Conservation (phyloP, 257 asterid genomes). For the Plectranthus barbatus region DNA sequence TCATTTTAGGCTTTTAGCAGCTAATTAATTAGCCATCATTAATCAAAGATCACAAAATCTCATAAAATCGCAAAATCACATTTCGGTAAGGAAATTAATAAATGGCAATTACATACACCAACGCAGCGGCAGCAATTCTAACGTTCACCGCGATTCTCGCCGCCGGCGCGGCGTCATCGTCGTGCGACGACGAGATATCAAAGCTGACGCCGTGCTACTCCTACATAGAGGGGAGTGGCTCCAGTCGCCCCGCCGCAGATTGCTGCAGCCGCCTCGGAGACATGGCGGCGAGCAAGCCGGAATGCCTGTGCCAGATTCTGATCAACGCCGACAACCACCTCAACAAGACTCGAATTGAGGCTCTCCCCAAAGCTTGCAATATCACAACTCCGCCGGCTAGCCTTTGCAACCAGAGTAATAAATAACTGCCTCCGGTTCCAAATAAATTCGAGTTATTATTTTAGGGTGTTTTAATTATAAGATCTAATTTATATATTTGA, state of each 20-base stretch:
- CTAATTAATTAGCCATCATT: neutral
- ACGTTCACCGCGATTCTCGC: neutral
- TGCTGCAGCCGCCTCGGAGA: slow-evolving; percentile 17
- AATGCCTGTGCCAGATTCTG: slow-evolving; percentile 11
- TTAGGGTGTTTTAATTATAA: too few species aligned
- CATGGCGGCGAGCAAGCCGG: neutral
- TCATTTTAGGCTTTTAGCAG: too few species aligned
- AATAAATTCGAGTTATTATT: too few species aligned
- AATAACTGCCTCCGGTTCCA: too few species aligned
- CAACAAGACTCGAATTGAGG: slow-evolving; percentile 20
- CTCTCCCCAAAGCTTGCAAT: slow-evolving; percentile 38
- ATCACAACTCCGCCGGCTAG: slow-evolving; percentile 31
- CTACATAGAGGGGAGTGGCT: slow-evolving; percentile 2
- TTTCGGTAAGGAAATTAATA: neutral
- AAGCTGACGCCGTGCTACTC: slow-evolving; percentile 9
- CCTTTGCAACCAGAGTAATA: slow-evolving; percentile 21
- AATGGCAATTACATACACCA: neutral
- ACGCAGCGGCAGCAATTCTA: neutral
- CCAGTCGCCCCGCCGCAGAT: slow-evolving; percentile 14
- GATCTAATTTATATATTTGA: too few species aligned
- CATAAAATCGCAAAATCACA: neutral
- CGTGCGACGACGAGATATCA: neutral
- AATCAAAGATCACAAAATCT: neutral
- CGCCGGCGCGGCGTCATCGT: neutral
- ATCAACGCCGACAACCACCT: neutral